Evolutionary conservation across 2,329 filamentous ascomycete genomes (phyloP), one percentile per base, ranked within the genome.

Genomic region (Colletotrichum gigasporum): DNA sequence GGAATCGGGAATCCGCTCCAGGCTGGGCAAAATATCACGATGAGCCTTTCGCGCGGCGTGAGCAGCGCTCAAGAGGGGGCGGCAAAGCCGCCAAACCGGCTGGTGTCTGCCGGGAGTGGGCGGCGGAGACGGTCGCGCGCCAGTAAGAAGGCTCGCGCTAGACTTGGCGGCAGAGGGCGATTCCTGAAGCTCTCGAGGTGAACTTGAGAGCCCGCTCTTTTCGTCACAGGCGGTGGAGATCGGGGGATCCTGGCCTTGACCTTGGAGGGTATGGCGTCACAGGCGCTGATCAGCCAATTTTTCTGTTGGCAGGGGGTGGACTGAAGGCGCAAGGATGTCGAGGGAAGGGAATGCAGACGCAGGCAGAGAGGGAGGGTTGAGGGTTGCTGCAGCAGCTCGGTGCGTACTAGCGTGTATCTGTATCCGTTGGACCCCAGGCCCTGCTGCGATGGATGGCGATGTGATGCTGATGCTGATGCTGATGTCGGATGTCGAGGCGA

Each of bases 181-280:
- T 44, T 51, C n/a, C 41, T 53, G 6, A n/a, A 54, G 56, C 20
- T 22, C 28, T 22, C 39, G 32, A 52, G 24, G 41, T 42, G 39
- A 42, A 18, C 39, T n/a, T 58, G 51, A 42, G 55, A 42, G 60
- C 48, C 34, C 61, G 20, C 34, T 63, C 12, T 28, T 28, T 26
- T 53, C 32, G 47, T 34, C 39, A 39, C 42, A 16, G 34, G 18
- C 30, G 60, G 56, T 35, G 45, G 48, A 35, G 61, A 42, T 41
- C 12, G 59, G 34, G 42, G 48, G 48, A 48, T 52, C 47, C 48
- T 37, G 37, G 61, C 20, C 56, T 61, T 61, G 56, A 47, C 60
- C 56, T n/a, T 54, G 61, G 55, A 54, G 42, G 61, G 61, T 68
- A 74, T 74, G 73, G 73, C 73, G 73, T 74, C 73, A 74, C 72